These are phyloP conservation scores for Polygonum aviculare DNA, from an alignment of 148 eudicot genomes.

Conservation along the genomic window DNA sequence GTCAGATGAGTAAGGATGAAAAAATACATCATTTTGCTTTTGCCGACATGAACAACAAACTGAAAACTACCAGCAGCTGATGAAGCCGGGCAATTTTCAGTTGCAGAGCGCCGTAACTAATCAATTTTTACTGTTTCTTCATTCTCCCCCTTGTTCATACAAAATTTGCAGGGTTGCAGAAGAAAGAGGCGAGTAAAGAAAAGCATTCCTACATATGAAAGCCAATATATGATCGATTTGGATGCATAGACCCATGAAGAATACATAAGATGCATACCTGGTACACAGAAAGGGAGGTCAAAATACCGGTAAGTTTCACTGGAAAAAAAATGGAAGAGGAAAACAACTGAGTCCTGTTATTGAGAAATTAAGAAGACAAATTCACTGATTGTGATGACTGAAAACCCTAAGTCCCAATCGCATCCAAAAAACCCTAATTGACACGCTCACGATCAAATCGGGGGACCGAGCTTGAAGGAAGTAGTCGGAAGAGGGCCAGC, in stretches of 20 bases:
- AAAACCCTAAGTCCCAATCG: too few relatives aligned
- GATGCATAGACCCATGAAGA: background rate
- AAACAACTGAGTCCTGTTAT: background rate
- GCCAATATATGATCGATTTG: background rate
- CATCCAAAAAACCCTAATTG: too few relatives aligned
- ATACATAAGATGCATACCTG: constrained; percentile 11
- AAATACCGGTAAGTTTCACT: constrained; percentile 14
- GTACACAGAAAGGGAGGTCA: constrained; percentile 12
- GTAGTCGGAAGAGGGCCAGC: too few relatives aligned
- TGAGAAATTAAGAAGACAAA: background rate
- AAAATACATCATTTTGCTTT: background rate
- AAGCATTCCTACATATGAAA: background rate
- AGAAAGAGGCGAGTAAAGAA: background rate
- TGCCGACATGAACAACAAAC: background rate
- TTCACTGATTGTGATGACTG: too few relatives aligned
- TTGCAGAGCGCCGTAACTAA: background rate
- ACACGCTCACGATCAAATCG: too few relatives aligned
- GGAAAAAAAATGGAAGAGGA: background rate
- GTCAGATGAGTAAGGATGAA: constrained; percentile 11
- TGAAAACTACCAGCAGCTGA: background rate
- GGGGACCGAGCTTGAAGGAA: too few relatives aligned
- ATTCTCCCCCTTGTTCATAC: constrained; percentile 8
- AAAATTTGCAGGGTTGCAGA: background rate
- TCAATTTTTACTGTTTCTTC: background rate
- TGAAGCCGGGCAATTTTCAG: constrained; percentile 8